Base-by-base conservation (phyloP, 306 rosid genomes). In the Rosa persica region DNA sequence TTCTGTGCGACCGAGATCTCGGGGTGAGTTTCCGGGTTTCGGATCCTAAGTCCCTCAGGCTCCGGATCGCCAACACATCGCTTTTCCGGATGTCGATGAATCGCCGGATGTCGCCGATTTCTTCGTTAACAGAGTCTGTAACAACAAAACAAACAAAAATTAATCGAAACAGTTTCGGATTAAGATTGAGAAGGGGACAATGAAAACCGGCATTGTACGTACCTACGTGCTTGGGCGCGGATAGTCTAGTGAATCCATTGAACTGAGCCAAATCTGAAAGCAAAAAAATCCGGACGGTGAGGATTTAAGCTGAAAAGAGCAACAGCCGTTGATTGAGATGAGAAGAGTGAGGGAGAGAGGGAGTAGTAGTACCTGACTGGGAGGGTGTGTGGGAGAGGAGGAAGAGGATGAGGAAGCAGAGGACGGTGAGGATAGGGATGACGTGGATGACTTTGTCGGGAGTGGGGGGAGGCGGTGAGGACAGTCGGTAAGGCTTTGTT, bases 361-460 rank as follows among this genome's bases (percentile, higher is more conserved):
- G 43, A 12, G 34, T 16, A 4, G 74, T 17, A 3, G 46, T 78
- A 92, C 97, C 96, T 83, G 97, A 88, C 39, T 87, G 96, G 19
- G 99, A 90, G 67, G 99, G 99, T 77, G 78, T 81, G 91, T 91
- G 98, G 73, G 99, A 96, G 89, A 25, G 91, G 86, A 96, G 84
- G 88, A 84, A 96, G 77, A 96, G 98, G 84, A 96, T 42, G 87
- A 93, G 74, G 92, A 96, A 91, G 87, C 99, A 96, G 77, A 91
- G 38, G 34, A 96, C 81, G 13, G 93, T 93, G 84, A 96, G 98
- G 75, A 93, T 22, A 6, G 98, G 99, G 67, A 96, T 93, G 89
- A 89, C 80, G 88, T 96, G 99, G 79, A 96, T 76, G 82, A 89
- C 81, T 47, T 81, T 91, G 76, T 88, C 92, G 5, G 93, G 90